Evolutionary conservation across 495 filamentous ascomycete species (phyloP).

Genomic region (Filosporella fistucella): DNA sequence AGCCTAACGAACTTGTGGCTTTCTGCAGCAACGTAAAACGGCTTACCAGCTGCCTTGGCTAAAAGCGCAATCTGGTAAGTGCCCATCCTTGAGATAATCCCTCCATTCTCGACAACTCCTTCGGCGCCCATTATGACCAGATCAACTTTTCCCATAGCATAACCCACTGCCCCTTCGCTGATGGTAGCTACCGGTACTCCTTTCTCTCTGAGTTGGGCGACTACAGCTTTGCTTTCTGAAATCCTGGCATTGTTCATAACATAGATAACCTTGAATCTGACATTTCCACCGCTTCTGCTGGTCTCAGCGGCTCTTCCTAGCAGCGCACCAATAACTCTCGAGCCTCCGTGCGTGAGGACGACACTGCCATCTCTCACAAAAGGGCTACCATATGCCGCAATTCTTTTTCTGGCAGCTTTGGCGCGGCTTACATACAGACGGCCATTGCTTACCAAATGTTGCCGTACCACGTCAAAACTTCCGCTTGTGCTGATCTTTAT

Average conservation of each 20-base stretch:
- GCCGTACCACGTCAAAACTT: constrained; percentile 77
- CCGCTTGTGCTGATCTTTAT: constrained; percentile 34
- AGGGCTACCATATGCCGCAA: constrained; percentile 70
- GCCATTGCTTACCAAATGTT: constrained; percentile 78
- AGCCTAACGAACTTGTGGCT: constrained; percentile 91
- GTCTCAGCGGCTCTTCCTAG: constrained; percentile 68
- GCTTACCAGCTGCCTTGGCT: constrained; percentile 70
- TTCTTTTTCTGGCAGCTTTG: constrained; percentile 77
- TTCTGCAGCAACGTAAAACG: constrained; percentile 89
- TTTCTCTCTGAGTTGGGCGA: constrained; percentile 62
- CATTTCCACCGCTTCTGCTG: constrained; percentile 43
- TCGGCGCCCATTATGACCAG: constrained; percentile 91
- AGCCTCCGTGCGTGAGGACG: constrained; percentile 84
- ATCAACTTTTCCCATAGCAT: constrained; percentile 75
- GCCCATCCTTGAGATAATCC: constrained; percentile 83
- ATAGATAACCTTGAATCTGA: constrained; percentile 82
- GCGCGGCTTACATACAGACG: constrained; percentile 81
- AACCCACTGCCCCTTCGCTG: constrained; percentile 73
- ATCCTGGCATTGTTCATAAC: constrained; percentile 48
- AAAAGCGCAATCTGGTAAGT: constrained; percentile 86
- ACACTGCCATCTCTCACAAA: constrained; percentile 73
- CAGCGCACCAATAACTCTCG: constrained; percentile 74
- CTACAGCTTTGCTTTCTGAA: constrained; percentile 52
- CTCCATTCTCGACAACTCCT: constrained; percentile 89
- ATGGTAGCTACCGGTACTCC: constrained; percentile 84